Base-by-base conservation (phyloP, 805 yeast species). In the Candida wancherniae region DNA sequence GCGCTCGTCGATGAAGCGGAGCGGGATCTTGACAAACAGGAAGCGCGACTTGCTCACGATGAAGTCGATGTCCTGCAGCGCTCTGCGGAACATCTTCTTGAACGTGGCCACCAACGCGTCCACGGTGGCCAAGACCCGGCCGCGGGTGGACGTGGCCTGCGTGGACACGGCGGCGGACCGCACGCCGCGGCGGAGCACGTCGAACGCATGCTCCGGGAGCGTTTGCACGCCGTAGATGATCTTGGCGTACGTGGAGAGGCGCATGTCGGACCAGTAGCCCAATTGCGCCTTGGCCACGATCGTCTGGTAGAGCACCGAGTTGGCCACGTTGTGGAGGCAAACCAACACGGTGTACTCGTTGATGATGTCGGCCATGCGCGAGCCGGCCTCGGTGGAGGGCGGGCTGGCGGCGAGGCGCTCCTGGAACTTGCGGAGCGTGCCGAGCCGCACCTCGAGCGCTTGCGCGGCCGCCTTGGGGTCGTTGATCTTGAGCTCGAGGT, bases 201-300 rank as follows among this genome's bases (percentile, higher is more conserved):
- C 14, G 24, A 26, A 38, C 6, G 21, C 21, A 11, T 49, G 50
- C n/a, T 43, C 24, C 1, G 71, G 71, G 7, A 50, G 33, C 5
- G 57, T 51, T 33, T 65, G 70, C 2, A 63, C 36, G 7, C 57
- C 57, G 40, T 59, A 65, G 9, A 57, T 26, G 15, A 48, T 16
- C 36, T 61, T 62, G 24, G 44, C 37, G 26, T 42, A 31, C 6
- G 45, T 25, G 5, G 65, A 58, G 19, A 41, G 33, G 19, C 42
- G 42, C 22, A 65, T 28, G 9, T 43, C 47, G 9, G 48, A 44
- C 70, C 70, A 65, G 39, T 63, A 65, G 4, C 48, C 44, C 37
- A 57, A 37, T 27, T 64, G 57, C 19, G 50, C 47, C 33, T 61
- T 59, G 24, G 56, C 45, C 11, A 46, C 33, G 14, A 65, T 40